phyloP scores from a whole-genome alignment of 768 basidiomycete genomes.

The Kockovaella imperatae region DNA sequence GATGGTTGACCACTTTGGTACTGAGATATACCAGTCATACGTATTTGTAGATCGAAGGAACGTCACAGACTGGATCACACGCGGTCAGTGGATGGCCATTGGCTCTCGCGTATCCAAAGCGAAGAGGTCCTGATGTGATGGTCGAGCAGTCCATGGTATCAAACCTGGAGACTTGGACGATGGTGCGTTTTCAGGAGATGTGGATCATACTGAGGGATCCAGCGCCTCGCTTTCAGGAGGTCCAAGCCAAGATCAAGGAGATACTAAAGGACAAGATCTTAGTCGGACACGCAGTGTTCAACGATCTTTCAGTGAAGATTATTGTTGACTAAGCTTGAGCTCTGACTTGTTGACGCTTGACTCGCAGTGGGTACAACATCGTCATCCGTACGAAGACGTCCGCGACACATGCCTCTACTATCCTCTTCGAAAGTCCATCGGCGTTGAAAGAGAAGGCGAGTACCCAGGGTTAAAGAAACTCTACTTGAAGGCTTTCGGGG shows the following conservation, averaged over 20 bases:
- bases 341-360: constrained; percentile 35
- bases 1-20: constrained; percentile 76
- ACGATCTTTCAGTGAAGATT: constrained; percentile 68
- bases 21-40: constrained; percentile 65
- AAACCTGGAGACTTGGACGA: constrained; percentile 62
- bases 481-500: constrained; percentile 65
- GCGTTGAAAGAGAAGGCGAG: constrained; percentile 49
- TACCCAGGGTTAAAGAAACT: constrained; percentile 67
- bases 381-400: constrained; percentile 28
- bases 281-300: constrained; percentile 81
- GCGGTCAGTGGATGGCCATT: constrained; percentile 46
- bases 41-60: constrained; percentile 68
- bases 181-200: constrained; percentile 13
- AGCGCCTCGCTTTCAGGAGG: constrained; percentile 67
- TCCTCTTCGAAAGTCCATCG: constrained; percentile 27
- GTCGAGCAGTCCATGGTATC: constrained; percentile 61
- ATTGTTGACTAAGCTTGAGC: constrained; percentile 36
- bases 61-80: constrained; percentile 82
- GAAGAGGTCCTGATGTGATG: background rate
- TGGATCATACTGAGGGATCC: background rate
- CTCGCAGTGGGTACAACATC: constrained; percentile 25
- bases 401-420: constrained; percentile 41
- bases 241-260: constrained; percentile 66
- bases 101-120: background rate
- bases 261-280: constrained; percentile 68